Evolutionary conservation across 2,329 filamentous ascomycete species (phyloP).

Genomic region (Amauroascus niger): DNA sequence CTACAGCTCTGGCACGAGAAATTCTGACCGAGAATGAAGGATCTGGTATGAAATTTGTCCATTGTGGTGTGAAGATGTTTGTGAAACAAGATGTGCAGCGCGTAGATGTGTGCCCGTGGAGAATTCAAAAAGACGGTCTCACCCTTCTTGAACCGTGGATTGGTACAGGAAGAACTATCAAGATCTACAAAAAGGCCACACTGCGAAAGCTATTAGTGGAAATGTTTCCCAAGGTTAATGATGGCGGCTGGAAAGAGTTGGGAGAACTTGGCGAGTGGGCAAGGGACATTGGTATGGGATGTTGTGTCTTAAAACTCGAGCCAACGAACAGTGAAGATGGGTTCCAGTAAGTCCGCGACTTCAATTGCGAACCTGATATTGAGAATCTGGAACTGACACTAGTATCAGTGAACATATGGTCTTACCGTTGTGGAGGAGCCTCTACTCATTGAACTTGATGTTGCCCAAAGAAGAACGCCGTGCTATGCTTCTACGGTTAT

Average conservation of each 20-base stretch:
- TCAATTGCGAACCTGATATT: not conserved
- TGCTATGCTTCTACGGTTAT: slow-evolving; percentile 84
- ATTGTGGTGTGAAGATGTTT: slow-evolving; percentile 97
- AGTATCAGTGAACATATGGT: slow-evolving; percentile 62
- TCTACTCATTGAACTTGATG: slow-evolving; percentile 91
- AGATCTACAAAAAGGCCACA: slow-evolving; percentile 66
- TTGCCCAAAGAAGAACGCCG: slow-evolving; percentile 91
- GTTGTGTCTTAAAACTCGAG: slow-evolving; percentile 79
- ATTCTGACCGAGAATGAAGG: slow-evolving; percentile 83
- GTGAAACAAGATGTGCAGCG: slow-evolving; percentile 93
- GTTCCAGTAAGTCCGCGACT: slow-evolving; percentile 37
- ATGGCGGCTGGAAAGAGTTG: slow-evolving; percentile 62
- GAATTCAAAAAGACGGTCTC: slow-evolving; percentile 90
- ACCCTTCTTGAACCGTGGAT: slow-evolving; percentile 86
- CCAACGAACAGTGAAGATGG: slow-evolving; percentile 55
- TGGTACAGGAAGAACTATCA: slow-evolving; percentile 64
- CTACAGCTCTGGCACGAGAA: slow-evolving; percentile 69
- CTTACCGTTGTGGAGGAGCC: slow-evolving; percentile 85
- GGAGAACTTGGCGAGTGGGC: slow-evolving; percentile 83
- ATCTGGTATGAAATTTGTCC: slow-evolving; percentile 86
- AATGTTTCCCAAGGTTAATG: slow-evolving; percentile 87
- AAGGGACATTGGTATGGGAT: slow-evolving; percentile 73
- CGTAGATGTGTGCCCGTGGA: slow-evolving; percentile 79
- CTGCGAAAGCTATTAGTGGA: slow-evolving; percentile 75
- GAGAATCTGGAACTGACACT: slow-evolving; percentile 17